A percentile compares a stretch with the other conserved stretches of the same genome.
Conservation (phyloP, 306 rosid genomes). For the Quercus alba region DNA sequence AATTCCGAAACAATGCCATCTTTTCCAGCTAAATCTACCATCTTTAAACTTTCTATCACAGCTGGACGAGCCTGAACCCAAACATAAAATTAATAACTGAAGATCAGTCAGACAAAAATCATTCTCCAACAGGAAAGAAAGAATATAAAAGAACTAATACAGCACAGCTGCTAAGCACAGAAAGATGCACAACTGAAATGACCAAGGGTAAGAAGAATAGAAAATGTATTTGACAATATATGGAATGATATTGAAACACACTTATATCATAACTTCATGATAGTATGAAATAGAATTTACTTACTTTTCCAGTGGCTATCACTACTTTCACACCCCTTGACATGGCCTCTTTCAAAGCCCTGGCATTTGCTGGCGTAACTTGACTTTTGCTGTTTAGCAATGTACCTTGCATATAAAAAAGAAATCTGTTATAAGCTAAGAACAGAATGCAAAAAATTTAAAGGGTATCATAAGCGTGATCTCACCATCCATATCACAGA, state of each 20-base stretch:
- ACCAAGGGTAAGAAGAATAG: not conserved
- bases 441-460: slow-evolving; percentile 3
- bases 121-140: not conserved
- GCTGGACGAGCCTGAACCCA: slow-evolving; percentile 84
- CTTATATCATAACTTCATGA: not conserved
- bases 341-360: slow-evolving; percentile 74
- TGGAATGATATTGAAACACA: not conserved
- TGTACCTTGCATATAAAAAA: slow-evolving; percentile 61
- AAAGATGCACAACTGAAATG: not conserved
- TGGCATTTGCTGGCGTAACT: slow-evolving; percentile 55
- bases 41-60: slow-evolving; percentile 60
- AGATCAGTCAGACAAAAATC: slow-evolving; percentile 11
- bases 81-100: slow-evolving; percentile 19
- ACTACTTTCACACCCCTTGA: slow-evolving; percentile 89
- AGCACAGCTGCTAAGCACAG: slow-evolving; percentile 3
- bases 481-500: slow-evolving; percentile 98
- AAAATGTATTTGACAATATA: not conserved
- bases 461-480: not conserved
- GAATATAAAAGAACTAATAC: not conserved
- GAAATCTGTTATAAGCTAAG: slow-evolving; percentile 22
- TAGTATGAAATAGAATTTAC: slow-evolving; percentile 17
- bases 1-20: slow-evolving; percentile 82
- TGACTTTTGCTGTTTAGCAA: slow-evolving; percentile 82
- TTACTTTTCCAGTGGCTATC: slow-evolving; percentile 96
- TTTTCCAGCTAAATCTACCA: slow-evolving; percentile 75